Conservation (phyloP, 306 rosid species). For the Cercis canadensis region DNA sequence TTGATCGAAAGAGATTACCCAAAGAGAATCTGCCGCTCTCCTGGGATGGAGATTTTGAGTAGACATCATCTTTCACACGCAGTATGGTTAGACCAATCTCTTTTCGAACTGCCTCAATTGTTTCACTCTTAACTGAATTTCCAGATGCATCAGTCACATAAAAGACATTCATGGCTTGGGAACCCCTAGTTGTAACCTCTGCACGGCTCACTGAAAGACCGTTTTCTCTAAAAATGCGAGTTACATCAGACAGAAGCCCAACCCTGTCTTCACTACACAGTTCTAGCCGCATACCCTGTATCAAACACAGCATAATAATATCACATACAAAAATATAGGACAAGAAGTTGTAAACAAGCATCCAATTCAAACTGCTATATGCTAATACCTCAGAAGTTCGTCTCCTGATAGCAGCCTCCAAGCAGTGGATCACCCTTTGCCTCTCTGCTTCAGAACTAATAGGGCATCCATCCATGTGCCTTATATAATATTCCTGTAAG, state of each 20-base stretch:
- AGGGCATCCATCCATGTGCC: conserved; percentile 90
- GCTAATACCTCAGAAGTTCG: conserved; percentile 84
- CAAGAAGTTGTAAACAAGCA: background rate
- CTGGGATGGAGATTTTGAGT: conserved; percentile 56
- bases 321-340: conserved; percentile 3
- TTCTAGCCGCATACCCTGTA: conserved; percentile 89
- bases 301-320: conserved; percentile 15
- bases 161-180: conserved; percentile 82
- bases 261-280: conserved; percentile 83
- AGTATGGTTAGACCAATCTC: conserved; percentile 82
- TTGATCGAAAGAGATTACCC: conserved; percentile 69
- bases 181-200: conserved; percentile 84
- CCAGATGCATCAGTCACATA: conserved; percentile 90
- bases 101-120: conserved; percentile 83
- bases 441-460: conserved; percentile 92
- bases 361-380: background rate
- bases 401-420: conserved; percentile 93
- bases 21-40: conserved; percentile 72
- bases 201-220: conserved; percentile 92
- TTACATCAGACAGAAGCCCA: conserved; percentile 91
- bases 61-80: conserved; percentile 63
- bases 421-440: conserved; percentile 90
- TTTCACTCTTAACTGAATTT: conserved; percentile 76
- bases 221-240: conserved; percentile 95
- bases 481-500: conserved; percentile 80